A percentile compares a stretch with the other conserved stretches of the same genome.
Conservation (phyloP, 495 filamentous ascomycete genomes). For the Talaromyces ruber region DNA sequence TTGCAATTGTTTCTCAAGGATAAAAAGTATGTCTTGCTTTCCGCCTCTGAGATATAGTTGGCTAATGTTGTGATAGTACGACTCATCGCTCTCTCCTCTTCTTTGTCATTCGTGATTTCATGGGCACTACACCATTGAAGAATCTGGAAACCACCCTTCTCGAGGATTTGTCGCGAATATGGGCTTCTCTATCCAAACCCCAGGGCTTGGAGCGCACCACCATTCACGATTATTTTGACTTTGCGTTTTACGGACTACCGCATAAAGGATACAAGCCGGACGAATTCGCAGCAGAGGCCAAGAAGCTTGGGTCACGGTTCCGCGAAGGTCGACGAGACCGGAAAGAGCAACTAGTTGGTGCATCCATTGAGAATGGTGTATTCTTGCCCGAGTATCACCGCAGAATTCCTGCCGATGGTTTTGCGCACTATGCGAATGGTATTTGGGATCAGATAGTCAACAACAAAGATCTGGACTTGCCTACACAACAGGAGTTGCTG, state of each 20-base stretch:
- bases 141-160: slow-evolving; percentile 85
- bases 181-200: slow-evolving; percentile 87
- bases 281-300: slow-evolving; percentile 74
- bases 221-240: slow-evolving; percentile 97
- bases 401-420: slow-evolving; percentile 91
- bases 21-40: slow-evolving; percentile 56
- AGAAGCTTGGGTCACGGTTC: slow-evolving; percentile 74
- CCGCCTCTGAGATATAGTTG: slow-evolving; percentile 7
- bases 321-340: slow-evolving; percentile 65
- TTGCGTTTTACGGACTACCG: slow-evolving; percentile 89
- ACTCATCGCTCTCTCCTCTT: slow-evolving; percentile 89
- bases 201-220: slow-evolving; percentile 76
- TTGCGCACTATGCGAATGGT: slow-evolving; percentile 83
- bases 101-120: slow-evolving; percentile 96
- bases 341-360: slow-evolving; percentile 39
- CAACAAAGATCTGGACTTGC: slow-evolving; percentile 95
- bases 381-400: slow-evolving; percentile 93
- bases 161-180: slow-evolving; percentile 83
- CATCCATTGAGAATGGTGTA: slow-evolving; percentile 71
- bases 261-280: slow-evolving; percentile 96
- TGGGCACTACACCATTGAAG: slow-evolving; percentile 79
- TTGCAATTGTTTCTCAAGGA: slow-evolving; percentile 93
- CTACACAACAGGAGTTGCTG: slow-evolving; percentile 92
- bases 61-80: slow-evolving; percentile 44
- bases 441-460: slow-evolving; percentile 98